Evolutionary conservation across 2,329 filamentous ascomycete genomes (phyloP).

Genomic region (Cladophialophora exuberans): DNA sequence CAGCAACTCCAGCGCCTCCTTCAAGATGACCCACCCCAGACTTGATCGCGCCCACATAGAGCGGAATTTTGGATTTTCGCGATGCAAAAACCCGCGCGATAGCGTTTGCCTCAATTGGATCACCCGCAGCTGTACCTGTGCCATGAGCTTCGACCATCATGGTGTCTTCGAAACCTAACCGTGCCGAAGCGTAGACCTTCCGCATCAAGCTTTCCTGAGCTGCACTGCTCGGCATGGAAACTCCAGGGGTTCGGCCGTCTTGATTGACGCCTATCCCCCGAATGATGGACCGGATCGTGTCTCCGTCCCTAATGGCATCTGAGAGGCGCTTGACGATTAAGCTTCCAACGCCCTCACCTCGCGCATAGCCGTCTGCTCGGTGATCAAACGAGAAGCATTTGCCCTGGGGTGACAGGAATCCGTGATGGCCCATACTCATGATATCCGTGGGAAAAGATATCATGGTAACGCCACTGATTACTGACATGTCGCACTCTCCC

Average conservation of each 20-base stretch:
- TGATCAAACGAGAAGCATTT: conserved; percentile 35
- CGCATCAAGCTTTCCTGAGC: conserved; percentile 42
- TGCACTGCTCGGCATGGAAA: conserved; percentile 47
- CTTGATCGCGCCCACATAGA: conserved; percentile 38
- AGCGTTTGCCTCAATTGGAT: too few relatives aligned
- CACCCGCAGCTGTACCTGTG: too few relatives aligned
- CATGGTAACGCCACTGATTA: conserved; percentile 25
- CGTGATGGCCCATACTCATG: neutral
- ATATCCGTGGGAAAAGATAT: neutral
- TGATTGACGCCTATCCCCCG: conserved; percentile 46
- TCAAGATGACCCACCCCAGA: conserved; percentile 40
- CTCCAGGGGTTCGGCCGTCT: conserved; percentile 48
- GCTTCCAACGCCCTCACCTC: conserved; percentile 50
- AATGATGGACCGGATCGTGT: conserved; percentile 50
- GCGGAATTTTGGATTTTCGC: conserved; percentile 20
- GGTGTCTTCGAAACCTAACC: conserved; percentile 28
- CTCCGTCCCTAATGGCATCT: conserved; percentile 46
- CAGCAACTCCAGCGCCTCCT: conserved; percentile 34
- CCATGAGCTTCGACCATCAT: conserved; percentile 38
- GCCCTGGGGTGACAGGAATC: neutral
- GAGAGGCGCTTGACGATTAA: conserved; percentile 48
- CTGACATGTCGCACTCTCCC: conserved; percentile 13
- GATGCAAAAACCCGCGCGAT: conserved; percentile 35
- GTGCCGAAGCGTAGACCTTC: conserved; percentile 38
- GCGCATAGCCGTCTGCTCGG: conserved; percentile 49